Evolutionary conservation across 768 basidiomycete genomes (phyloP), one percentile per base, ranked within the genome.

Genomic region (Inosperma sp.): DNA sequence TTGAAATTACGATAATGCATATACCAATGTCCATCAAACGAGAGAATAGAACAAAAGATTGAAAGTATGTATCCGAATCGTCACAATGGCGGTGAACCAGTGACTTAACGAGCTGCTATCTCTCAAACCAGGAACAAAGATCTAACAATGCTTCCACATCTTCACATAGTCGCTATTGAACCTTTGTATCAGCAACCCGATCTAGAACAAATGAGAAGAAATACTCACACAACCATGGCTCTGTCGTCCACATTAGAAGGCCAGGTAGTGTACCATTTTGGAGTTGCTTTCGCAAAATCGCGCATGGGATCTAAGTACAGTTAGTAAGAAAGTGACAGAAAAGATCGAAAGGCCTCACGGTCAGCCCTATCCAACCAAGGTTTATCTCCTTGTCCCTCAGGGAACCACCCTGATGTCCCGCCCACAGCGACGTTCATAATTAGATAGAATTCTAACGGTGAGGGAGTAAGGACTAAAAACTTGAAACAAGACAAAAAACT

Each of bases 391-490:
- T 86, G 80, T 8, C 71, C 79, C 51, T 95, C 92, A 0, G 88
- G 86, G 79, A 93, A 94, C 88, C 88, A 93, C 7, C 92, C 91
- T 56, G 80, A 89, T 30, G 87, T 90, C 2, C 84, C 83, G 8
- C 92, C 92, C 8, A 80, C 88, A 2, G 83, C 89, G 30, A 93
- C 77, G 63, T 88, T 79, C 62, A 94, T 69, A 59, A 90, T 81
- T 21, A 93, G 68, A 68, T 88, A 93, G 67, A 94, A 93, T 14
- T 82, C 84, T 82, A 95, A 95, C 3, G 93, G 93, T 22, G 92
- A 84, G 1, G 82, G 80, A 56, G 89, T 86, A 17, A 82, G 79
- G 33, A 27, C n/a, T 29, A 25, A 19, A 35, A 29, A 41, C 35
- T n/a, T n/a, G 48, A 31, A 19, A 2, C 69, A 81, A 51, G 62